Conservation (phyloP, 148 eudicot genomes). For the Fagopyrum esculentum region DNA sequence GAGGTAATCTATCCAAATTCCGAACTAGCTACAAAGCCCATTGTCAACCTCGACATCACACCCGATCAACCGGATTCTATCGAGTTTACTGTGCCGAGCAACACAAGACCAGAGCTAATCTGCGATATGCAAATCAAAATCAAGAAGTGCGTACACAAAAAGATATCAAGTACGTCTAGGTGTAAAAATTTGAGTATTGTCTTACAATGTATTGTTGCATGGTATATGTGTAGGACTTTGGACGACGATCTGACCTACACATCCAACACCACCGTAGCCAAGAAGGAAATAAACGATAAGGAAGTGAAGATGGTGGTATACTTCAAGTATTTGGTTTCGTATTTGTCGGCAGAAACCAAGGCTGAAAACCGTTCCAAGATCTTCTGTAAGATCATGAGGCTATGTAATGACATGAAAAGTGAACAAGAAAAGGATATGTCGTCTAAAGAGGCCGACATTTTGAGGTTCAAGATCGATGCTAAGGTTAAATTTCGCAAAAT, state of each 20-base stretch:
- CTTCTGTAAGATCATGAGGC: not conserved
- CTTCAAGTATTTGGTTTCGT: slow-evolving; percentile 8
- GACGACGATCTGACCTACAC: slow-evolving; percentile 7
- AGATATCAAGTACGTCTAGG: too few relatives aligned
- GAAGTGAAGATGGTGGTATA: not conserved
- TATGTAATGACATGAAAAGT: not conserved
- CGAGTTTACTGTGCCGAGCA: not conserved
- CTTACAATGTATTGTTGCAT: not conserved
- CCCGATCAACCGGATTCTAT: slow-evolving; percentile 4
- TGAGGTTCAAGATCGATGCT: not conserved
- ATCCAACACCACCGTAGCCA: not conserved
- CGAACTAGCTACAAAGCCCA: not conserved
- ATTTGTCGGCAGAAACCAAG: not conserved
- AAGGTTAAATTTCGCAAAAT: not conserved
- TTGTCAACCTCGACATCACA: not conserved
- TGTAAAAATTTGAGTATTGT: not conserved
- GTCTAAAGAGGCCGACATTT: not conserved
- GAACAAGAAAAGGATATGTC: not conserved
- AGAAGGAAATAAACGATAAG: not conserved
- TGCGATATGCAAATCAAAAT: not conserved
- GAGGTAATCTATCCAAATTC: slow-evolving; percentile 9
- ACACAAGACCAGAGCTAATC: not conserved
- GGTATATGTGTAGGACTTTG: not conserved
- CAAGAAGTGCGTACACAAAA: not conserved
- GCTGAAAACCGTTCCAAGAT: not conserved